Base-by-base conservation (phyloP, 352 stramenopile species). In the Globisporangium sylvaticum region DNA sequence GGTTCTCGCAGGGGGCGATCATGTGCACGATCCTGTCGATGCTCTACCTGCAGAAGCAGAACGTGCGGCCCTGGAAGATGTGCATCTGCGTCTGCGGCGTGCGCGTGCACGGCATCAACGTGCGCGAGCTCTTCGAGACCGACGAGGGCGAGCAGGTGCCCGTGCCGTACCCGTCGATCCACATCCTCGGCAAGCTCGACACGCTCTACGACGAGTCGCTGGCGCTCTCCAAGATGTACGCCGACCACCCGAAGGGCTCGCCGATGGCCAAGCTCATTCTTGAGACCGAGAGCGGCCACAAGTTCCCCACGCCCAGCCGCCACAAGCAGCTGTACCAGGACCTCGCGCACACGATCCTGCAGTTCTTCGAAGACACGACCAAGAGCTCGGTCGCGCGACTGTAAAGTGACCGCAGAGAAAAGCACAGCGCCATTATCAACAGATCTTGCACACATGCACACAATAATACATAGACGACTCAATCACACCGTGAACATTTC, bases 241-340 rank as follows among this genome's bases (percentile, higher is more conserved):
- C 57, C 6, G 39, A 71, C 15, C 58, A 86, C 34, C 58, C 69
- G 18, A 74, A 76, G 29, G 74, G 72, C 14, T 77, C 71, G 67
- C 65, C 68, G 4, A 37, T 71, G 58, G 20, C n/a, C 54, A 76
- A 78, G 42, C 20, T 83, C 31, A 31, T 86, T 8, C 8, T 83
- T n/a, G 75, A 88, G 42, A 73, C 86, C 42, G 72, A 79, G 14
- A 69, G 70, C 46, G 75, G 80, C 48, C 85, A 93, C 71, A 90
- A 89, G 52, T 91, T 93, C 68, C 83, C 85, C 7, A 88, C 83
- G 12, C 74, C 77, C 1, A 78, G 66, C 10, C 74, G 76, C 55
- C 69, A 91, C 66, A 65, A 75, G 22, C 48, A 73, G 46, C 67
- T 91, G 10, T 88, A 88, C 61, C 64, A 65, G 3, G 31, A 80